Percentiles rank a stretch among this genome's conserved stretches.
Conservation (phyloP, 176 grass and related monocot genomes). For the Carex pumila region DNA sequence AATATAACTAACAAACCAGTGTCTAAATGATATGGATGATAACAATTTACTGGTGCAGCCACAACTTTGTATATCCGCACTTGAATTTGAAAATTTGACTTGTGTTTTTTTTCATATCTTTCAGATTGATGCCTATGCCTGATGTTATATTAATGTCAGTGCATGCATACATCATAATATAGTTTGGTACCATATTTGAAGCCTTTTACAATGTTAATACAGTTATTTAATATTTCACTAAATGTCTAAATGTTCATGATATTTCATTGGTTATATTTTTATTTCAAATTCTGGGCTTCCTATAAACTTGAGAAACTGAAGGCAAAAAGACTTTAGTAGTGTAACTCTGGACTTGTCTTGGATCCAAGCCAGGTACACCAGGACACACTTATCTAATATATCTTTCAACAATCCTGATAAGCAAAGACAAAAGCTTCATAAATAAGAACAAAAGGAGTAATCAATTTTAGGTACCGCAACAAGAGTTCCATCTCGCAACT, state of each 20-base stretch:
- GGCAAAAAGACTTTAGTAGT: background rate
- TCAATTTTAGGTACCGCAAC: conserved; percentile 27
- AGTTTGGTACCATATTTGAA: background rate
- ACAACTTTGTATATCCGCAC: background rate
- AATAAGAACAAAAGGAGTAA: background rate
- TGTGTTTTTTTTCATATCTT: background rate
- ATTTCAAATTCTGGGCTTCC: background rate
- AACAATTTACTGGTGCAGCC: background rate
- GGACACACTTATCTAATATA: background rate
- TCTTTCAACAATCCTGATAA: background rate
- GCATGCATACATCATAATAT: background rate
- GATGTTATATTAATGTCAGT: background rate
- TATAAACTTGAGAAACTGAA: background rate
- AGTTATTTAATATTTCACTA: background rate
- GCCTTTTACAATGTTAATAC: background rate
- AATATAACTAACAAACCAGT: background rate
- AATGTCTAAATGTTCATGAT: background rate
- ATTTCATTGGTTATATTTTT: background rate
- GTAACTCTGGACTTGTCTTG: background rate
- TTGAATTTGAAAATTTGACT: background rate
- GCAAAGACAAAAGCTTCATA: background rate
- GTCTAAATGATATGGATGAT: background rate
- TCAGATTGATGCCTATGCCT: background rate
- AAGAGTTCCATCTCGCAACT: conserved; percentile 51
- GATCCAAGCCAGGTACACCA: background rate